phyloP scores from a whole-genome alignment of 345 rosid species.

The Microcos paniculata region DNA sequence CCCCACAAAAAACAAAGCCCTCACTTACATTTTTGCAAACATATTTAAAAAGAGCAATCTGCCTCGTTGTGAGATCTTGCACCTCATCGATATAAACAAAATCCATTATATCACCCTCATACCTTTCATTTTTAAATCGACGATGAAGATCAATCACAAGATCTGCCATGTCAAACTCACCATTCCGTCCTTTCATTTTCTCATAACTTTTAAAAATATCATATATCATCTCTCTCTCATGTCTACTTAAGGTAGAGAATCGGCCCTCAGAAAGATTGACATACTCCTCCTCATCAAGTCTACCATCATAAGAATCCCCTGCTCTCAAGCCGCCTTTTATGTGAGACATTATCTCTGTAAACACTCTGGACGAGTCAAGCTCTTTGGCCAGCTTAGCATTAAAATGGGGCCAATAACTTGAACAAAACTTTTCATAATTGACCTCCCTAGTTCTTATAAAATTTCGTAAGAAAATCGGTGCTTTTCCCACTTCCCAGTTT shows the following conservation, averaged over 20 bases:
- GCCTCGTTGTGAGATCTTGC: constrained; percentile 61
- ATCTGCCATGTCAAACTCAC: constrained; percentile 60
- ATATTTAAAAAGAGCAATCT: constrained; percentile 47
- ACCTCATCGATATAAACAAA: constrained; percentile 66
- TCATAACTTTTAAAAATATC: constrained; percentile 45
- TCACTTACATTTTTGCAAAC: constrained; percentile 40
- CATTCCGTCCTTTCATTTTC: constrained; percentile 35
- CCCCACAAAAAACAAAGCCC: constrained; percentile 56
- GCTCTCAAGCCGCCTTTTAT: constrained; percentile 47
- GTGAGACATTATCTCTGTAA: constrained; percentile 53
- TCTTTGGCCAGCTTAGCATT: constrained; percentile 30
- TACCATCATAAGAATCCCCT: constrained; percentile 27
- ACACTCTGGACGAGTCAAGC: constrained; percentile 48
- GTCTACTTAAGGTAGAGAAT: constrained; percentile 29
- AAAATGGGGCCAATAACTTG: constrained; percentile 55
- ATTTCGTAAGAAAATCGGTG: constrained; percentile 26
- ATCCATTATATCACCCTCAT: constrained; percentile 36
- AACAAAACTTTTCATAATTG: constrained; percentile 41
- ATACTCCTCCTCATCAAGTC: constrained; percentile 36
- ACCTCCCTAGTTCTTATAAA: constrained; percentile 47
- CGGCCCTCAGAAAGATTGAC: constrained; percentile 35
- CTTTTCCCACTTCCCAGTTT: constrained; percentile 17
- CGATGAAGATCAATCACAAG: constrained; percentile 51
- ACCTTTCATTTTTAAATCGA: constrained; percentile 30
- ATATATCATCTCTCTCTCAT: constrained; percentile 34